Evolutionary conservation across 2,329 filamentous ascomycete genomes (phyloP).

Genomic region (Pseudocercospora fuligena): DNA sequence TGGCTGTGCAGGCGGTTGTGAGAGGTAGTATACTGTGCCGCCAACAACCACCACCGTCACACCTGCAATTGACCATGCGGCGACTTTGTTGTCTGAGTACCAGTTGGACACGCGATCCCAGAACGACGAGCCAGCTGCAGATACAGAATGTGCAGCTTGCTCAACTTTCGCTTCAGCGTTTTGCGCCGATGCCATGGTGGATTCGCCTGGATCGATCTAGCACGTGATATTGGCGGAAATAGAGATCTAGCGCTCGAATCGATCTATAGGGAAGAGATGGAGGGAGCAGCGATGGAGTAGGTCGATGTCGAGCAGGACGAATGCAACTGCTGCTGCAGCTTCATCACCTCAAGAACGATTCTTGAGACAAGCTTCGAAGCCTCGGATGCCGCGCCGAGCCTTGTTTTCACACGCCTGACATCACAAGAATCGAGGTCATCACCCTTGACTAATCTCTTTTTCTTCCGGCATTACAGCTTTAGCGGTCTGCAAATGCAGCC

Average conservation of each 20-base stretch:
- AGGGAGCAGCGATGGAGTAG: conserved; percentile 1
- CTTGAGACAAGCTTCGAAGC: conserved; percentile 10
- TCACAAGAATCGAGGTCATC: not conserved
- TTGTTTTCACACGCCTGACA: conserved; percentile 1
- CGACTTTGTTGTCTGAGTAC: conserved; percentile 93
- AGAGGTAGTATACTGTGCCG: conserved; percentile 89
- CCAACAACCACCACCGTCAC: conserved; percentile 91
- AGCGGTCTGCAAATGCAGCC: not conserved
- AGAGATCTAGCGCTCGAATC: conserved; percentile 11
- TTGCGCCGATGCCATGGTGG: conserved; percentile 25
- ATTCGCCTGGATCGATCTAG: conserved; percentile 9
- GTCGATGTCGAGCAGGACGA: not conserved
- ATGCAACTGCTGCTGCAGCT: conserved; percentile 3
- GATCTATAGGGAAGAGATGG: conserved; percentile 8
- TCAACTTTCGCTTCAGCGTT: conserved; percentile 27
- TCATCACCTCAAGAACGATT: conserved; percentile 11
- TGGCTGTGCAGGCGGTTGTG: conserved; percentile 47
- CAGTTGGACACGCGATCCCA: conserved; percentile 91
- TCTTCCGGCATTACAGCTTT: not conserved
- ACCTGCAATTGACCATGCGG: conserved; percentile 95
- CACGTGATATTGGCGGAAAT: conserved; percentile 16
- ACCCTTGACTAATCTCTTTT: conserved; percentile 1
- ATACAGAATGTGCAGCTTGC: conserved; percentile 36
- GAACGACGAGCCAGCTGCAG: conserved; percentile 66
- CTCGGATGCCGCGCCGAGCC: not conserved